Evolutionary conservation across 495 filamentous ascomycete species (phyloP), one percentile per base, ranked within the genome.

Genomic region (Bombardia bombarda): DNA sequence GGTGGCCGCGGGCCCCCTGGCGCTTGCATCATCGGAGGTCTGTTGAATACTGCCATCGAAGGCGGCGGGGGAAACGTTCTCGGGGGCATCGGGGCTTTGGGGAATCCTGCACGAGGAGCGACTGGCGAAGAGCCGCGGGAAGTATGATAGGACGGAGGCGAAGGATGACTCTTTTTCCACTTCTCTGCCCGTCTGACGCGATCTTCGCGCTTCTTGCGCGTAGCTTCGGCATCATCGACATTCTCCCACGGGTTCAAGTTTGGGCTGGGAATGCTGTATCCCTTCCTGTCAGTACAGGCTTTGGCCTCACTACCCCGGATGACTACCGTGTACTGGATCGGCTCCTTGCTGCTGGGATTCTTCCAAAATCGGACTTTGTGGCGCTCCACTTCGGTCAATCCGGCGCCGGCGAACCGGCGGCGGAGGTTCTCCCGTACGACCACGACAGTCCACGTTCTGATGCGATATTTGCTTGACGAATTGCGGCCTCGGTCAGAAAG

Each of bases 351-450:
- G 14, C 24, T 35, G 4, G 37, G 38, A 18, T 53, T 59, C 47
- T 54, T 59, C 56, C 56, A 56, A 7, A 42, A 36, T 3, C 52
- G 47, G 10, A 51, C 10, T 24, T 51, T 53, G 16, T 47, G 56
- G 4, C 32, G 52, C 18, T 49, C 51, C 17, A 50, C 46, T n/a
- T 53, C 46, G 32, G 40, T 4, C 31, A 42, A 28, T 3, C 47
- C 43, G n/a, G 50, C 3, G 1, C 22, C 7, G 30, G 46, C 28
- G 20, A 59, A 59, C 12, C 56, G 44, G 14, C 38, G 20, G 24
- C 32, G 30, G 10, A 42, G 36, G 22, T 46, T 44, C 38, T 49
- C 36, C 14, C 32, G 42, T 39, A 59, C 26, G 0, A 38, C 35
- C n/a, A 49, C 56, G 12, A 59, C 43, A 0, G 56, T 53, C 53